phyloP scores from a whole-genome alignment of 2,329 filamentous ascomycete species.

The Penicillium sp. region DNA sequence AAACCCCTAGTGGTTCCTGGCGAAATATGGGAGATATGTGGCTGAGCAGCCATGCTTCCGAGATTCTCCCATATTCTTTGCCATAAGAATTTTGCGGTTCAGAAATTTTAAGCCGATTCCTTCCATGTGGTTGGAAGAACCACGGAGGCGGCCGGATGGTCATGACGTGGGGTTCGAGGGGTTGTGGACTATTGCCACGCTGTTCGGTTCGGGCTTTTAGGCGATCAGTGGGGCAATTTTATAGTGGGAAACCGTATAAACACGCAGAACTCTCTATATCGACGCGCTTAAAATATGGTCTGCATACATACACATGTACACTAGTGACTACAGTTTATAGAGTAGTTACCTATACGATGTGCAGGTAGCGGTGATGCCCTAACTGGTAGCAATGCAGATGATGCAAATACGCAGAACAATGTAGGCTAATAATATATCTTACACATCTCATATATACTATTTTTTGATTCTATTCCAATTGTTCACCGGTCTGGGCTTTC shows the following conservation, averaged over 20 bases:
- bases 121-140: slow-evolving; percentile 9
- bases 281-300: background rate
- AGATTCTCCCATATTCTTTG: slow-evolving; percentile 10
- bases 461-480: background rate
- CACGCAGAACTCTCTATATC: background rate
- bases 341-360: background rate
- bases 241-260: background rate
- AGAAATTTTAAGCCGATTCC: background rate
- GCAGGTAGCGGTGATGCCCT: slow-evolving; percentile 3
- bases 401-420: background rate
- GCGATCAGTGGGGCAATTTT: background rate
- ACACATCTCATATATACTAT: background rate
- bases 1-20: slow-evolving; percentile 4
- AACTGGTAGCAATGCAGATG: background rate
- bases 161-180: slow-evolving; percentile 15
- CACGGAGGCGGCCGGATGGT: slow-evolving; percentile 11
- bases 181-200: slow-evolving; percentile 11
- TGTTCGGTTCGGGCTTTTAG: background rate
- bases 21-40: background rate
- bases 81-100: background rate
- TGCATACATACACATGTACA: too few species aligned
- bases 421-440: background rate
- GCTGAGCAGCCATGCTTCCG: slow-evolving; percentile 3
- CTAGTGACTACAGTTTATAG: too few species aligned
- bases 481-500: background rate